phyloP scores from a whole-genome alignment of 371 early-diverging fungal species.

The Lichtheimia ramosa region DNA sequence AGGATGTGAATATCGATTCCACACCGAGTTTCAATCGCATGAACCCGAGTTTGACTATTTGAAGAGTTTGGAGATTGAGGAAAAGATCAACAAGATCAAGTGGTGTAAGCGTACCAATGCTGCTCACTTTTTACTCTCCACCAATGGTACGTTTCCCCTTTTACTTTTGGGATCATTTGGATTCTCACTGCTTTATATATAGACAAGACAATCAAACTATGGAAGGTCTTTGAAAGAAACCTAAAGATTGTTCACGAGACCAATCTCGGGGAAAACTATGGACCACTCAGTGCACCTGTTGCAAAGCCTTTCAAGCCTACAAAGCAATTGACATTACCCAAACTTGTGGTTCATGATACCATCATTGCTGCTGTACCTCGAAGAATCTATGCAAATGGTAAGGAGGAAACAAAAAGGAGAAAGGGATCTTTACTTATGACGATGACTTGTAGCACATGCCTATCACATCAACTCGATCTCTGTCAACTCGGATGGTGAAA shows the following conservation, averaged over 20 bases:
- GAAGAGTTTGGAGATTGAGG: conserved; percentile 94
- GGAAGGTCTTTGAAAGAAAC: conserved; percentile 90
- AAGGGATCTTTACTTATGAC: not conserved
- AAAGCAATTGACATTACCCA: conserved; percentile 65
- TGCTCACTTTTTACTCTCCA: conserved; percentile 89
- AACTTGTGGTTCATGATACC: conserved; percentile 77
- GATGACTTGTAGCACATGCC: conserved; percentile 82
- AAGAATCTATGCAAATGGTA: conserved; percentile 79
- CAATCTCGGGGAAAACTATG: conserved; percentile 56
- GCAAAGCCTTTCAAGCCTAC: conserved; percentile 1
- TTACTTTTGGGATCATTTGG: not conserved
- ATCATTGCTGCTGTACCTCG: conserved; percentile 84
- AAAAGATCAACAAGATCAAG: conserved; percentile 94
- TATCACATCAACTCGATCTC: conserved; percentile 96
- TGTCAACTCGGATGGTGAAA: conserved; percentile 89
- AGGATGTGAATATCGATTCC: conserved; percentile 91
- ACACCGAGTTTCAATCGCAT: conserved; percentile 46
- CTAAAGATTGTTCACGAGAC: conserved; percentile 83
- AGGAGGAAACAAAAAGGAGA: not conserved
- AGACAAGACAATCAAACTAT: conserved; percentile 94
- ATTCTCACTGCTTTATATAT: not conserved
- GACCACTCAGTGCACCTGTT: conserved; percentile 6
- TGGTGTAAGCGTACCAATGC: conserved; percentile 85
- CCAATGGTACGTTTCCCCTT: conserved; percentile 69
- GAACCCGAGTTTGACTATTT: conserved; percentile 97